Conservation (phyloP, 768 basidiomycete genomes). For the Kwoniella sp. region DNA sequence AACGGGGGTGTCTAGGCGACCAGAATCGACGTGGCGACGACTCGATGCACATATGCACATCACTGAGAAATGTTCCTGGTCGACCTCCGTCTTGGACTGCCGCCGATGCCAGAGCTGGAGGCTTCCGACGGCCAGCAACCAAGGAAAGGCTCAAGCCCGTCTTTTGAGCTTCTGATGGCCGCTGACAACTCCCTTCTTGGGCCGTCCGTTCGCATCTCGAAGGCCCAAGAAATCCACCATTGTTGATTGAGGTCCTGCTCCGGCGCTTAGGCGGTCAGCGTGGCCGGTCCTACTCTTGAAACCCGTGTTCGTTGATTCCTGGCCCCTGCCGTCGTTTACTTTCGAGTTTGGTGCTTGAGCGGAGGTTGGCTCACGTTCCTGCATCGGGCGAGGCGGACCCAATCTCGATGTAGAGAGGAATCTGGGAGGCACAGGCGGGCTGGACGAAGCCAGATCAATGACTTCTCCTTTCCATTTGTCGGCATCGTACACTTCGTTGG, state of each 20-base stretch:
- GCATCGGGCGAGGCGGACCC: no score
- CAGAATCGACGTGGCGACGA: no score
- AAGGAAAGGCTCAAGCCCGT: conserved; percentile 7
- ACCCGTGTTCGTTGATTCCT: background rate
- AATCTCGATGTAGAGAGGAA: background rate
- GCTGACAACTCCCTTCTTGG: conserved; percentile 31
- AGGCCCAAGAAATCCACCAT: conserved; percentile 28
- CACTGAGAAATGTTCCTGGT: no score
- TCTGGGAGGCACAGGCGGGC: conserved; percentile 2
- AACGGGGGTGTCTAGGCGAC: no score
- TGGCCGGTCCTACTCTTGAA: background rate
- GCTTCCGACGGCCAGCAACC: background rate
- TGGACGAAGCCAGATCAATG: conserved; percentile 16
- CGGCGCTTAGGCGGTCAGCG: no score
- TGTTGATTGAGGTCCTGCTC: conserved; percentile 10
- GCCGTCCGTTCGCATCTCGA: conserved; percentile 35
- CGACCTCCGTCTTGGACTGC: no score
- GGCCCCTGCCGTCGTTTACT: background rate
- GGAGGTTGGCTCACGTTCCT: background rate
- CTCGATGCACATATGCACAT: no score
- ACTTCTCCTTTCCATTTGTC: conserved; percentile 8
- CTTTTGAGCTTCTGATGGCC: conserved; percentile 33
- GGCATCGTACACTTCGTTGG: background rate
- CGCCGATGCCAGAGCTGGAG: no score
- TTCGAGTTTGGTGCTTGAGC: background rate